These are phyloP conservation scores for Alternaria brassicae DNA, from an alignment of 2,329 filamentous ascomycete species.

Conservation along the genomic window DNA sequence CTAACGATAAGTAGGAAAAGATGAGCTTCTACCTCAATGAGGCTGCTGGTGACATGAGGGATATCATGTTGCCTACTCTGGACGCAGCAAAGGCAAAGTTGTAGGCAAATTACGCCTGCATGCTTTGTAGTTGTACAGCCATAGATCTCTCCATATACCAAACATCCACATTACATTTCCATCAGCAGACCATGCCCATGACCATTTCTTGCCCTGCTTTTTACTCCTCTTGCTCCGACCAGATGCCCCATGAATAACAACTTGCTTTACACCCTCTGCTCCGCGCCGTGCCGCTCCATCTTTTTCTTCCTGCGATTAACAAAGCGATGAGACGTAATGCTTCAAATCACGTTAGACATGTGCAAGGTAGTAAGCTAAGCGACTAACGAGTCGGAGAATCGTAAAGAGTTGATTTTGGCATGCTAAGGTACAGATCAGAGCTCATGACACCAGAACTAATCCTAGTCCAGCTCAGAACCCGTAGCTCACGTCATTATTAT, in stretches of 20 bases:
- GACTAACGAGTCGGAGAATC: not conserved
- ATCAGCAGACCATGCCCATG: not conserved
- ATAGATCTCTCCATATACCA: not conserved
- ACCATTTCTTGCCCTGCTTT: not conserved
- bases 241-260: not conserved
- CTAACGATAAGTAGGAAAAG: constrained; percentile 61
- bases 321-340: not conserved
- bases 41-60: constrained; percentile 87
- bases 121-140: not conserved
- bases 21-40: constrained; percentile 98
- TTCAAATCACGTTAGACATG: not conserved
- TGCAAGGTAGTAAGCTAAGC: not conserved
- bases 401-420: constrained; percentile 28
- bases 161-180: not conserved
- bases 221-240: not conserved
- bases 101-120: constrained; percentile 54
- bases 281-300: not conserved
- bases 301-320: not conserved
- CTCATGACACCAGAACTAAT: constrained; percentile 24
- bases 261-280: not conserved
- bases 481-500: constrained; percentile 35
- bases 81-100: constrained; percentile 86
- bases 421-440: constrained; percentile 31
- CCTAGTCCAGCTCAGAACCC: constrained; percentile 34
- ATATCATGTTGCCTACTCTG: constrained; percentile 81